phyloP scores from a whole-genome alignment of 2,329 filamentous ascomycete genomes.

The Aureobasidium namibiae region DNA sequence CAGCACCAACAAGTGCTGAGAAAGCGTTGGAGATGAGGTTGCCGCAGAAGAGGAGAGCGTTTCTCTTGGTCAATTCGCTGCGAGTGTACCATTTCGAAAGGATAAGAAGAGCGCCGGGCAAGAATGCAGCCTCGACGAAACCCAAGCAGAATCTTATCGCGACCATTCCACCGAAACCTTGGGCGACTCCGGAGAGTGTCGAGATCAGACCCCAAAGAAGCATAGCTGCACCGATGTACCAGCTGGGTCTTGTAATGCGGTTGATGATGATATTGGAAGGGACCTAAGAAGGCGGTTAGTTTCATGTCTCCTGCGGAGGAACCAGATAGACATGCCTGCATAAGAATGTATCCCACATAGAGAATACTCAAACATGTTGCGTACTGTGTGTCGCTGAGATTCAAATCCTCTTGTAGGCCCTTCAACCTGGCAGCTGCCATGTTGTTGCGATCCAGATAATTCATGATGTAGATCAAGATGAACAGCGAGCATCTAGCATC shows the following conservation, averaged over 20 bases:
- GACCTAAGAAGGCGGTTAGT: conserved; percentile 25
- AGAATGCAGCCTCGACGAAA: conserved; percentile 37
- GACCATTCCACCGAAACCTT: conserved; percentile 29
- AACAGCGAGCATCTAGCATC: conserved; percentile 34
- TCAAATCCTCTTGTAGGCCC: conserved; percentile 54
- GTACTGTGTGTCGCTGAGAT: conserved; percentile 51
- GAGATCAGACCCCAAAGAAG: conserved; percentile 33
- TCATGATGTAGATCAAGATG: conserved; percentile 68
- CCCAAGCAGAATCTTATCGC: conserved; percentile 32
- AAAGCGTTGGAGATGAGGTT: conserved; percentile 52
- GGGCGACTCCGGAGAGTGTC: conserved; percentile 26
- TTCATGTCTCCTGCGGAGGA: too few relatives aligned
- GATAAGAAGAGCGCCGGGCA: conserved; percentile 34
- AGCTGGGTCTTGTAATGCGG: conserved; percentile 29
- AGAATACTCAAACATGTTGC: conserved; percentile 45
- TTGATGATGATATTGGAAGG: conserved; percentile 41
- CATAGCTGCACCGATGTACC: conserved; percentile 33
- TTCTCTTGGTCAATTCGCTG: conserved; percentile 30
- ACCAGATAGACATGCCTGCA: conserved; percentile 16
- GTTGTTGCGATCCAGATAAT: conserved; percentile 54
- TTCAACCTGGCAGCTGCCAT: conserved; percentile 59
- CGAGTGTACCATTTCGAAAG: conserved; percentile 44
- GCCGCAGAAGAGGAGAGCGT: conserved; percentile 21
- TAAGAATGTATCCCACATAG: conserved; percentile 47
- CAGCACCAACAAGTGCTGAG: conserved; percentile 48